Percentiles rank a stretch among this genome's conserved stretches.
Evolutionary conservation across 2,329 filamentous ascomycete species (phyloP).

Genomic region (Onygenales sp.): DNA sequence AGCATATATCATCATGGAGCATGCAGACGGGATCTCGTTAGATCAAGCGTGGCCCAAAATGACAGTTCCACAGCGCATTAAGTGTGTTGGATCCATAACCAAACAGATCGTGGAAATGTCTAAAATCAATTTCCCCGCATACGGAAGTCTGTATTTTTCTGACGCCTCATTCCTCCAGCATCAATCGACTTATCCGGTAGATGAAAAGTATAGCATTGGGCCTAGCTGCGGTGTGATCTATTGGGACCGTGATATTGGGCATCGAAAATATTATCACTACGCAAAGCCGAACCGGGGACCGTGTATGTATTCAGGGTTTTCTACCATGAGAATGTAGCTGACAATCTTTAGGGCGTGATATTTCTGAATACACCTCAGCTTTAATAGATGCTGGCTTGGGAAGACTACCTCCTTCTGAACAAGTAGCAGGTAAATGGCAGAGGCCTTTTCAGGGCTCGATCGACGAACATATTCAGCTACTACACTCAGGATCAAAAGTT

Average conservation of each 20-base stretch:
- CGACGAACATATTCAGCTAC: slow-evolving; percentile 22
- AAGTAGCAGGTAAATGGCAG: slow-evolving; percentile 6
- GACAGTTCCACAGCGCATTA: slow-evolving; percentile 17
- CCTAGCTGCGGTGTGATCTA: neutral
- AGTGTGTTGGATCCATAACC: slow-evolving; percentile 1
- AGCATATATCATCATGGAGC: slow-evolving; percentile 32
- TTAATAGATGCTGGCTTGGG: slow-evolving; percentile 30
- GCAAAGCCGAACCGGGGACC: slow-evolving; percentile 26
- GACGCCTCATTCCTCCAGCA: slow-evolving; percentile 7
- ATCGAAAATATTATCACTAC: slow-evolving; percentile 24
- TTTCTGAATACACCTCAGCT: slow-evolving; percentile 23
- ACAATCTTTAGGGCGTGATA: slow-evolving; percentile 20
- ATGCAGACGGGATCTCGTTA: slow-evolving; percentile 21
- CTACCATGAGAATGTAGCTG: slow-evolving; percentile 7
- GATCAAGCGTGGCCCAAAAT: slow-evolving; percentile 23
- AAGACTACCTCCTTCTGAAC: slow-evolving; percentile 17
- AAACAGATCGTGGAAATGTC: slow-evolving; percentile 1
- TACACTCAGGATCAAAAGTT: slow-evolving; percentile 19
- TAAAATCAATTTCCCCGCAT: slow-evolving; percentile 21
- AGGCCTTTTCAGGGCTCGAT: slow-evolving; percentile 26
- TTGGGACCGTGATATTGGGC: slow-evolving; percentile 4
- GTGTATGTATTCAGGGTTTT: slow-evolving; percentile 20
- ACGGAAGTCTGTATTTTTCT: slow-evolving; percentile 24
- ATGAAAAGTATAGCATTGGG: slow-evolving; percentile 1
- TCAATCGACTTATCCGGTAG: neutral